A percentile compares a stretch with the other conserved stretches of the same genome.
phyloP scores from a whole-genome alignment of 768 basidiomycete species.

The Suillus spraguei region DNA sequence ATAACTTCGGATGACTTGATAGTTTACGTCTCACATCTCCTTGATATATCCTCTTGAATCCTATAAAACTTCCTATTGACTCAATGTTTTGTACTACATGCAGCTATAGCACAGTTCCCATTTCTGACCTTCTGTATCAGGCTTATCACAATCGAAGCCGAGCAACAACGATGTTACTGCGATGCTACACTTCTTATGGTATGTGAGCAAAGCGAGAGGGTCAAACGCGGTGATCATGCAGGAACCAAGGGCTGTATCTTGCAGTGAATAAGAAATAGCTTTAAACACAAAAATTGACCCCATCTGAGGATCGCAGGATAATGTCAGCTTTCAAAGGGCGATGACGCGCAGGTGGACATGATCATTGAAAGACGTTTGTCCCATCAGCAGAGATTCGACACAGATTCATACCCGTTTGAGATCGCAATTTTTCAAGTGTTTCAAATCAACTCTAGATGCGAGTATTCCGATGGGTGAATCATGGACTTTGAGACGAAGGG shows the following conservation, averaged over 20 bases:
- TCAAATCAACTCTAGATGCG: background rate
- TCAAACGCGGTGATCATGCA: slow-evolving; percentile 21
- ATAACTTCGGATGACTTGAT: slow-evolving; percentile 26
- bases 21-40: background rate
- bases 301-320: slow-evolving; percentile 20
- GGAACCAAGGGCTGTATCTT: slow-evolving; percentile 21
- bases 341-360: slow-evolving; percentile 12
- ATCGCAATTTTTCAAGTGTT: background rate
- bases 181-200: slow-evolving; percentile 13
- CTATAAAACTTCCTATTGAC: background rate
- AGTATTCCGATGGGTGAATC: background rate
- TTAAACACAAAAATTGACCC: slow-evolving; percentile 24
- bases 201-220: slow-evolving; percentile 20
- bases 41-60: background rate
- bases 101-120: background rate
- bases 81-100: background rate
- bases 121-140: slow-evolving; percentile 3
- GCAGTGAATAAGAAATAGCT: slow-evolving; percentile 27
- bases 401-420: background rate
- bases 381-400: background rate
- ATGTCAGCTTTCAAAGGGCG: slow-evolving; percentile 16
- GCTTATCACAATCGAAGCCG: slow-evolving; percentile 1
- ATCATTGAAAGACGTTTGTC: background rate
- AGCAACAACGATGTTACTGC: background rate
- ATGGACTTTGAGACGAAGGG: too few species aligned